phyloP scores from a whole-genome alignment of 2,329 filamentous ascomycete species.

The Aspergillus intermedius region DNA sequence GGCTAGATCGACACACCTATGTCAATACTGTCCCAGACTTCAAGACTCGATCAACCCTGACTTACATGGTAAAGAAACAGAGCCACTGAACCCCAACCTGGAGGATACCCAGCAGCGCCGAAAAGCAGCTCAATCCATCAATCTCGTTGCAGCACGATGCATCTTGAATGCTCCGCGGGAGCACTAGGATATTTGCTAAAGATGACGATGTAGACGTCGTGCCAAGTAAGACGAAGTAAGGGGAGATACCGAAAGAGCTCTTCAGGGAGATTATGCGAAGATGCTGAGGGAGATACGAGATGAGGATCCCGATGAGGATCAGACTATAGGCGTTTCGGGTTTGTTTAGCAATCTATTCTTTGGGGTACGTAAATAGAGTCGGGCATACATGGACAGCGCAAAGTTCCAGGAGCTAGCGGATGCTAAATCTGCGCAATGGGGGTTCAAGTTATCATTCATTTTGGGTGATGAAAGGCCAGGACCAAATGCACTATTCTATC shows the following conservation, averaged over 20 bases:
- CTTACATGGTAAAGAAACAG: conserved; percentile 87
- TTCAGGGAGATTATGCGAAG: conserved; percentile 78
- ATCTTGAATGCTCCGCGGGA: conserved; percentile 75
- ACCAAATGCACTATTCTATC: neutral
- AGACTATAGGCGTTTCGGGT: conserved; percentile 32
- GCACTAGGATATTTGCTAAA: conserved; percentile 84
- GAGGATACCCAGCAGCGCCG: conserved; percentile 77
- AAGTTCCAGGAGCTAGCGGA: conserved; percentile 48
- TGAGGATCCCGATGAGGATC: conserved; percentile 77
- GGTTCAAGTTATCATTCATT: conserved; percentile 16
- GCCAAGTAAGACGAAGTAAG: conserved; percentile 91
- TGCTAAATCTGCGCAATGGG: conserved; percentile 45
- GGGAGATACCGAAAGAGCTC: conserved; percentile 89
- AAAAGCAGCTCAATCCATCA: conserved; percentile 72
- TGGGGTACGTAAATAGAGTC: neutral
- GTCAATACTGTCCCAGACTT: neutral
- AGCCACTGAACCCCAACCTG: conserved; percentile 90
- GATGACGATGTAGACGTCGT: conserved; percentile 81
- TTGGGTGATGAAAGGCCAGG: neutral
- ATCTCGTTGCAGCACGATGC: conserved; percentile 81
- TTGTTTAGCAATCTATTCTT: conserved; percentile 1
- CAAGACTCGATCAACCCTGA: conserved; percentile 9
- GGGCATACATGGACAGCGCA: conserved; percentile 47
- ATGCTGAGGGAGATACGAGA: conserved; percentile 94
- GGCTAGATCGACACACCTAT: conserved; percentile 45